phyloP scores from a whole-genome alignment of 768 basidiomycete genomes.

The Cantharellus cinnabarinus region DNA sequence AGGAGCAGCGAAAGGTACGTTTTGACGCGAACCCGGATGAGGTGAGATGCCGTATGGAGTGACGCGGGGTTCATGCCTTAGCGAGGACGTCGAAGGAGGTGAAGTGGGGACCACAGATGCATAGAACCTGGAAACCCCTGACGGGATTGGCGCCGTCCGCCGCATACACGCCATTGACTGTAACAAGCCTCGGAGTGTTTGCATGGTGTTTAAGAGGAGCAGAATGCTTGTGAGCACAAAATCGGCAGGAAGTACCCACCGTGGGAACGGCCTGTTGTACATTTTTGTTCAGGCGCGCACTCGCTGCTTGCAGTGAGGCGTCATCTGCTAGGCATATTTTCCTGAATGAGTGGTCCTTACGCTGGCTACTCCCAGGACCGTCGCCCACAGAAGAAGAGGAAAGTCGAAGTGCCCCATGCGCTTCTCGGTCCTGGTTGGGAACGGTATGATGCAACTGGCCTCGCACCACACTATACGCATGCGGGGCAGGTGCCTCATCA shows the following conservation, averaged over 20 bases:
- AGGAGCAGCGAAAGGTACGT: not conserved
- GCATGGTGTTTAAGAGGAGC: not conserved
- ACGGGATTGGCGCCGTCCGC: not conserved
- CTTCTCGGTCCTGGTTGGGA: conserved; percentile 12
- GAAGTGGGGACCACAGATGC: not conserved
- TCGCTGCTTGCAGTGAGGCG: no score
- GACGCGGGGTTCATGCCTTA: no score
- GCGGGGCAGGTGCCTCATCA: conserved; percentile 51
- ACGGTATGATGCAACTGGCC: conserved; percentile 46
- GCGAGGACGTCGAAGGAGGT: no score
- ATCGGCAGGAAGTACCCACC: no score
- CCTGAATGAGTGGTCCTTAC: no score
- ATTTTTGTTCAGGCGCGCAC: no score
- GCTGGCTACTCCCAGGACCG: no score
- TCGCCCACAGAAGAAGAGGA: not conserved
- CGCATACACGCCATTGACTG: not conserved
- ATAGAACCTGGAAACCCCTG: not conserved
- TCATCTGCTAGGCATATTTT: no score
- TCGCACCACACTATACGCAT: conserved; percentile 51
- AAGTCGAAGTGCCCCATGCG: not conserved
- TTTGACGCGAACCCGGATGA: not conserved
- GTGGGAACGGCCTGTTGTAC: no score
- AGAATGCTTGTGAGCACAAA: not conserved
- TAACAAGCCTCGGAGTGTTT: not conserved
- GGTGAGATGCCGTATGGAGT: not conserved